Percentiles rank a stretch among this genome's conserved stretches.
Evolutionary conservation across 2,329 filamentous ascomycete species (phyloP).

Genomic region (Beauveria scarabaeidicola): DNA sequence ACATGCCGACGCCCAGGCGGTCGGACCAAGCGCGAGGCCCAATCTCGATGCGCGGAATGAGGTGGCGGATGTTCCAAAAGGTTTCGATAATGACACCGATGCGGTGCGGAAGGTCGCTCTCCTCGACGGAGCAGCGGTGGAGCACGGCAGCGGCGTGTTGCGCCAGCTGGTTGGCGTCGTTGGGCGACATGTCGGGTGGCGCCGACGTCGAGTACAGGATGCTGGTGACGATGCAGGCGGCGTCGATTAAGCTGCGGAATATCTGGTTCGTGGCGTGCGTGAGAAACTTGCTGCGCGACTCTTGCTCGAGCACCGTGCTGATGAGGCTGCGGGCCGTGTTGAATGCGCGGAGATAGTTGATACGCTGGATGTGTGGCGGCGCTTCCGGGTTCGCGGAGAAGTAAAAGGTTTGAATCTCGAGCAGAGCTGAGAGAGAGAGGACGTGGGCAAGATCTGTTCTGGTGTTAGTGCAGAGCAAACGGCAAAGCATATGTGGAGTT

Average conservation of each 20-base stretch:
- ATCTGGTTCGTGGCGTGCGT: constrained; percentile 41
- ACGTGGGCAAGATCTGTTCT: constrained; percentile 38
- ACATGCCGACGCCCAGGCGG: constrained; percentile 40
- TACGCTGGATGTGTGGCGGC: constrained; percentile 30
- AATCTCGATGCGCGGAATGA: constrained; percentile 31
- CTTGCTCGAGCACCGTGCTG: constrained; percentile 33
- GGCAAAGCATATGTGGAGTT: background rate
- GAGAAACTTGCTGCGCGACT: constrained; percentile 32
- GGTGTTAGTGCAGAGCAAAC: background rate
- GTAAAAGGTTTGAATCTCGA: constrained; percentile 48
- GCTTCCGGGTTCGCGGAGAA: constrained; percentile 36
- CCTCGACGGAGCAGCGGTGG: constrained; percentile 36
- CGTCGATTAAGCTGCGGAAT: constrained; percentile 37
- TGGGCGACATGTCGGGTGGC: constrained; percentile 21
- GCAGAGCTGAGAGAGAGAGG: constrained; percentile 38
- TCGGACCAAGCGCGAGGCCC: constrained; percentile 34
- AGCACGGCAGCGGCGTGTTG: constrained; percentile 27
- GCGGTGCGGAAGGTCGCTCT: constrained; percentile 40
- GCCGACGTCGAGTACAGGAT: constrained; percentile 36
- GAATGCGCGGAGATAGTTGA: constrained; percentile 38
- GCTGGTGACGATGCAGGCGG: constrained; percentile 37
- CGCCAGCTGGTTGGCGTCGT: constrained; percentile 23
- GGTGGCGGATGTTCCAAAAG: constrained; percentile 35
- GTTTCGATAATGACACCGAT: constrained; percentile 39
- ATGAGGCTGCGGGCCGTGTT: constrained; percentile 40